Evolutionary conservation across 768 basidiomycete genomes (phyloP).

Genomic region (Guyanaporus albipodus): DNA sequence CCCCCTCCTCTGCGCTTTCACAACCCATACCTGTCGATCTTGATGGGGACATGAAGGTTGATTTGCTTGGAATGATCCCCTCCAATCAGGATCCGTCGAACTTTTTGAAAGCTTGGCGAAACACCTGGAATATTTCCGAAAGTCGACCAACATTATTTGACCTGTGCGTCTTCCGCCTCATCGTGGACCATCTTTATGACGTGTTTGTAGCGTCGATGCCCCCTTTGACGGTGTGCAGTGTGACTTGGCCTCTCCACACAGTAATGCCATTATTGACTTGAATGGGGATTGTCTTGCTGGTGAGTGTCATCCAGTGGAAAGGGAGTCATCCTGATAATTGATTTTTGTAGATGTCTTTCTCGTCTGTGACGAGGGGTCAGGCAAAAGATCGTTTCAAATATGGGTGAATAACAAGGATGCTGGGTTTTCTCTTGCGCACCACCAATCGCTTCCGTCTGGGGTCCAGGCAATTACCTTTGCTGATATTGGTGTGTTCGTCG

Average conservation of each 20-base stretch:
- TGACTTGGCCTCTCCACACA: slow-evolving; percentile 81
- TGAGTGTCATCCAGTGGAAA: slow-evolving; percentile 18
- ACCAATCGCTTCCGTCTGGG: slow-evolving; percentile 68
- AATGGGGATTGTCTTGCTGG: slow-evolving; percentile 96
- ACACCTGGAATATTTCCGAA: slow-evolving; percentile 65
- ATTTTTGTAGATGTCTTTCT: slow-evolving; percentile 73
- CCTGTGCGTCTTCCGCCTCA: slow-evolving; percentile 44
- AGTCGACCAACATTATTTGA: slow-evolving; percentile 54
- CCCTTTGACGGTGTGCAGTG: slow-evolving; percentile 66
- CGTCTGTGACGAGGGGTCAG: slow-evolving; percentile 66
- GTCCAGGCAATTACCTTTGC: slow-evolving; percentile 82
- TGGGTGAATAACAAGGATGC: slow-evolving; percentile 84
- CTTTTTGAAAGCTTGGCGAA: slow-evolving; percentile 71
- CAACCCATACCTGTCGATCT: slow-evolving; percentile 88
- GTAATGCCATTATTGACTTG: slow-evolving; percentile 90
- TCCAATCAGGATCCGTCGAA: slow-evolving; percentile 32
- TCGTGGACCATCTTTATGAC: slow-evolving; percentile 4
- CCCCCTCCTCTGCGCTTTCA: slow-evolving; percentile 61
- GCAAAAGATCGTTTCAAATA: slow-evolving; percentile 74
- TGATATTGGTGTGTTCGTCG: slow-evolving; percentile 67
- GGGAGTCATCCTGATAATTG: background rate
- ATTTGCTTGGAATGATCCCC: slow-evolving; percentile 69
- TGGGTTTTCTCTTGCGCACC: slow-evolving; percentile 67
- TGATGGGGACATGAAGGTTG: slow-evolving; percentile 85
- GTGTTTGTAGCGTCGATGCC: slow-evolving; percentile 46